Percentiles rank a stretch among this genome's conserved stretches.
Evolutionary conservation across 1,139 yeast species (phyloP).

Genomic region (Blastobotrys indianensis): DNA sequence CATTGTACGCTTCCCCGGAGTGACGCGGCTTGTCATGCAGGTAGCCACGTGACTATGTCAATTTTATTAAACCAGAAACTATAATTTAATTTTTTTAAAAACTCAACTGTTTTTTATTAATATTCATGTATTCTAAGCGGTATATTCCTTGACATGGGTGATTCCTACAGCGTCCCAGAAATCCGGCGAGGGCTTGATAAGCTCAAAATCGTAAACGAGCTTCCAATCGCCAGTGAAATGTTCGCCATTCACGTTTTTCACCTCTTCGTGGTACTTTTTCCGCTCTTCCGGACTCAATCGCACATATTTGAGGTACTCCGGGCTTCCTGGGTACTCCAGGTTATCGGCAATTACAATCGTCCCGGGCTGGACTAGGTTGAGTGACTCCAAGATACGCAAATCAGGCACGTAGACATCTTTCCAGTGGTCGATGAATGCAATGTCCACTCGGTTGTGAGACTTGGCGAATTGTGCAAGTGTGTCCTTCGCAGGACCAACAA

Average conservation of each 20-base stretch:
- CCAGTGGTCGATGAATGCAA: conserved; percentile 20
- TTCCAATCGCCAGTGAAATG: conserved; percentile 1
- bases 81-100: no score
- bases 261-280: neutral
- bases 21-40: no score
- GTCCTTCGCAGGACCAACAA: conserved; percentile 21
- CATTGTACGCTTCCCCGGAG: no score
- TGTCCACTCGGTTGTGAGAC: conserved; percentile 13
- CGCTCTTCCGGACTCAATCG: conserved; percentile 2
- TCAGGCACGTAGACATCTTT: conserved; percentile 17
- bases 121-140: no score
- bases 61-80: no score
- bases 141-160: neutral
- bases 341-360: conserved; percentile 18
- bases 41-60: no score
- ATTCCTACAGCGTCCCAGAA: conserved; percentile 1
- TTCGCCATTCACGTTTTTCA: neutral
- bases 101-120: no score
- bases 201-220: neutral
- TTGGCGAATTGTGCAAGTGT: conserved; percentile 15
- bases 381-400: conserved; percentile 9
- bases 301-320: conserved; percentile 2
- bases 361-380: conserved; percentile 15
- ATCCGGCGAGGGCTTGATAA: neutral
- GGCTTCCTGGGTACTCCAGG: conserved; percentile 13